A percentile compares a stretch with the other conserved stretches of the same genome.
These are phyloP conservation scores for Balansia obtecta DNA, from an alignment of 2,329 filamentous ascomycete genomes.

Conservation along the genomic window DNA sequence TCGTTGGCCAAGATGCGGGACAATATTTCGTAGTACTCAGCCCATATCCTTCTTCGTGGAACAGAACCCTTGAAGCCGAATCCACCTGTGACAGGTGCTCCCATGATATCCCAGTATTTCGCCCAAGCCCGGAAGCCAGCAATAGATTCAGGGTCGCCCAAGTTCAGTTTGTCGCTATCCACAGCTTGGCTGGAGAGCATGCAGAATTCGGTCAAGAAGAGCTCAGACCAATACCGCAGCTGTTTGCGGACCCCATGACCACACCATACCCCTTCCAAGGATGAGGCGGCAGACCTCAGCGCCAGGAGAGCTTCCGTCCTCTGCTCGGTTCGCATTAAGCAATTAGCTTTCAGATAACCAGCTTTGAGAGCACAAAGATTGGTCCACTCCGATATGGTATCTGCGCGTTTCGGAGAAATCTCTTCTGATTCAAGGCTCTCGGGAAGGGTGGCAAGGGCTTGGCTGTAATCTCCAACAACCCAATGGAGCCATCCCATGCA, in stretches of 20 bases:
- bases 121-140: slow-evolving; percentile 55
- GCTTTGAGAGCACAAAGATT: slow-evolving; percentile 71
- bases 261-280: slow-evolving; percentile 41
- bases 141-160: slow-evolving; percentile 40
- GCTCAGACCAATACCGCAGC: slow-evolving; percentile 66
- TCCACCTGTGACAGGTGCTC: slow-evolving; percentile 36
- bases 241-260: slow-evolving; percentile 47
- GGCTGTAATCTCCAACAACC: slow-evolving; percentile 55
- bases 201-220: slow-evolving; percentile 63
- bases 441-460: slow-evolving; percentile 51
- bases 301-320: slow-evolving; percentile 49
- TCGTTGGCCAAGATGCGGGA: slow-evolving; percentile 62
- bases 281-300: slow-evolving; percentile 53
- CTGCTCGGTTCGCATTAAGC: slow-evolving; percentile 36
- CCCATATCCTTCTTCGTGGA: slow-evolving; percentile 62
- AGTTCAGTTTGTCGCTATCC: slow-evolving; percentile 35
- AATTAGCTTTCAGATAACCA: slow-evolving; percentile 62
- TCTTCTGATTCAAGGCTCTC: slow-evolving; percentile 45
- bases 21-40: slow-evolving; percentile 68
- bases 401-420: slow-evolving; percentile 37
- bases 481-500: slow-evolving; percentile 81
- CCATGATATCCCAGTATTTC: slow-evolving; percentile 49
- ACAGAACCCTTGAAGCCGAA: slow-evolving; percentile 46
- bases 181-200: slow-evolving; percentile 52
- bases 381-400: slow-evolving; percentile 58